phyloP scores from a whole-genome alignment of 2,329 filamentous ascomycete species.

The Fusarium sp. region DNA sequence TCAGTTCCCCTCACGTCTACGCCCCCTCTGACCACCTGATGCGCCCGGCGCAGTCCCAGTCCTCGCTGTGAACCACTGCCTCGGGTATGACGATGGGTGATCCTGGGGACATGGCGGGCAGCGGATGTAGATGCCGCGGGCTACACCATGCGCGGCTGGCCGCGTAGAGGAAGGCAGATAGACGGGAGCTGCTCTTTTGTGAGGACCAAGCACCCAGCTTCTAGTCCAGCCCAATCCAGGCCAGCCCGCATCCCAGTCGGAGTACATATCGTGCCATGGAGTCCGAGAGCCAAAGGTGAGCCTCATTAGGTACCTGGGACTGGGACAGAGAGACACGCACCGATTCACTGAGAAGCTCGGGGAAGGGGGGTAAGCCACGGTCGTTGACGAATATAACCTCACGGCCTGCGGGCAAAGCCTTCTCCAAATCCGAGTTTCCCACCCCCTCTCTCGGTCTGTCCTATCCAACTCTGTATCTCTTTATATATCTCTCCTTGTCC shows the following conservation, averaged over 20 bases:
- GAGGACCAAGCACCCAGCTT: slow-evolving; percentile 5
- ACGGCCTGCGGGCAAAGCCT: slow-evolving; percentile 9
- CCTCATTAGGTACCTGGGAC: slow-evolving; percentile 32
- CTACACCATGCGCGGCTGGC: slow-evolving; percentile 41
- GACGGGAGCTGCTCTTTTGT: slow-evolving; percentile 19
- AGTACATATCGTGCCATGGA: slow-evolving; percentile 36
- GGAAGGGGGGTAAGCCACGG: slow-evolving; percentile 5
- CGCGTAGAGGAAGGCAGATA: slow-evolving; percentile 33
- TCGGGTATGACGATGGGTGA: slow-evolving; percentile 24
- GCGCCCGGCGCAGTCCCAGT: slow-evolving; percentile 5
- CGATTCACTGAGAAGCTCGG: slow-evolving; percentile 18
- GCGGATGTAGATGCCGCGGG: slow-evolving; percentile 31
- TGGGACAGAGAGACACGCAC: slow-evolving; percentile 10
- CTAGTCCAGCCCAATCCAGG: neutral
- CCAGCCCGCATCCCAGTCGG: slow-evolving; percentile 19
- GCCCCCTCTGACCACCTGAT: slow-evolving; percentile 24
- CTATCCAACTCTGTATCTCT: neutral
- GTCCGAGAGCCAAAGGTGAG: slow-evolving; percentile 31
- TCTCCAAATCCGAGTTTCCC: slow-evolving; percentile 2
- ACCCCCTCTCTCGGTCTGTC: neutral
- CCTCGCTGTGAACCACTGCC: slow-evolving; percentile 25
- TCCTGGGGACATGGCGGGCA: slow-evolving; percentile 13
- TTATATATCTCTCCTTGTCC: neutral
- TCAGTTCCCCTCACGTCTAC: slow-evolving; percentile 7
- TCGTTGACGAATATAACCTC: slow-evolving; percentile 39